Base-by-base conservation (phyloP, 345 rosid species). In the Eucalyptus urophylla region DNA sequence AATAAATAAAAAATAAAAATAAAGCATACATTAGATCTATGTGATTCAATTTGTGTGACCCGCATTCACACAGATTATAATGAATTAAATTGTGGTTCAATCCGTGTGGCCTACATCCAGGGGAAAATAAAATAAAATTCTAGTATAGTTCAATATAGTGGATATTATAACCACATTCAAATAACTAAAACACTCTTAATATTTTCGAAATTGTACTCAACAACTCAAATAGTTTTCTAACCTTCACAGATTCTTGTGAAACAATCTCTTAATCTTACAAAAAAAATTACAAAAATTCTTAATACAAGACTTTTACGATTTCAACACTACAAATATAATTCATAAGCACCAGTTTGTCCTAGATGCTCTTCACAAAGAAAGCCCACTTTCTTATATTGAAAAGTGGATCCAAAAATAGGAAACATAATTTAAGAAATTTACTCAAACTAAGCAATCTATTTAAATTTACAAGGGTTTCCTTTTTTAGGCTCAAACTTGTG, bases 21-120 rank as follows among this genome's bases (percentile, higher is more conserved):
- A 19, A 53, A 53, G 25, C 58, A 53, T 19, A 19, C 58, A 53
- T 19, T 53, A 53, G 24, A 53, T 53, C 25, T 21, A 54, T 10
- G 25, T 54, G 11, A 54, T 54, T 54, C 25, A 22, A 4, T 56
- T 24, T 24, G 27, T 56, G 62, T 56, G 29, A 24, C 29, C 6
- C 0, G 14, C 12, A 10, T 56, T 56, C 29, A 56, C 29, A 56
- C 10, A 24, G 13, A 24, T 56, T 22, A 56, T 24, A 24, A 27
- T 60, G n/a, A 60, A 60, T 25, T 27, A 60, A 60, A 60, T 60
- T 29, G 4, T 27, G 37, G n/a, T 4, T 65, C 5, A 16, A n/a
- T 29, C 10, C 4, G 0, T n/a, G 10, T n/a, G 37, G 8, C 37
- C 10, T 14, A n/a, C 37, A n/a, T 65, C 16, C 10, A 15, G 1